These are phyloP conservation scores for Margaritispora aquatica DNA, from an alignment of 495 filamentous ascomycete species.

Conservation along the genomic window DNA sequence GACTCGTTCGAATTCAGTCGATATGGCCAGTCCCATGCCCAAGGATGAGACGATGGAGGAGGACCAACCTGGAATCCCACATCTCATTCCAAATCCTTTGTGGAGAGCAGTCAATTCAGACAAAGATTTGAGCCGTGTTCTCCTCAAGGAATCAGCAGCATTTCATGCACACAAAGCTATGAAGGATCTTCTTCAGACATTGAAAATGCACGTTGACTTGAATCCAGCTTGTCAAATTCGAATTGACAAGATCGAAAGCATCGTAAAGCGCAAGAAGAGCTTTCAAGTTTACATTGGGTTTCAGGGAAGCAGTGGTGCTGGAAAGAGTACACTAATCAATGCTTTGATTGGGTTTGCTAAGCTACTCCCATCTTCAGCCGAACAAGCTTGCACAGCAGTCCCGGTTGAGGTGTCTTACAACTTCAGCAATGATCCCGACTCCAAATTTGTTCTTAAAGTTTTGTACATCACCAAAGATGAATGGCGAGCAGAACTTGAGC, in stretches of 20 bases:
- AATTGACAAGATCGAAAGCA: slow-evolving; percentile 9
- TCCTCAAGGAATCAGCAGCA: background rate
- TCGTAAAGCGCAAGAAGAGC: slow-evolving; percentile 1
- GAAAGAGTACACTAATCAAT: slow-evolving; percentile 46
- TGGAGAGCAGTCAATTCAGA: background rate
- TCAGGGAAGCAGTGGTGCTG: slow-evolving; percentile 43
- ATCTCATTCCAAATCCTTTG: background rate
- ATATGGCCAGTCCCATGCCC: too few species aligned
- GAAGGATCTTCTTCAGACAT: background rate
- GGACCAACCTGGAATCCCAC: background rate
- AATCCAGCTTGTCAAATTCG: background rate
- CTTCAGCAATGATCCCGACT: slow-evolving; percentile 30
- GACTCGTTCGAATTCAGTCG: too few species aligned
- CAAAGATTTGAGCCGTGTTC: background rate
- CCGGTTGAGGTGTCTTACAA: slow-evolving; percentile 62
- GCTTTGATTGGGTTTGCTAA: slow-evolving; percentile 36
- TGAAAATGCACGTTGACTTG: background rate
- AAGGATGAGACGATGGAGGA: too few species aligned
- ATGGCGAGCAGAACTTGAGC: slow-evolving; percentile 51
- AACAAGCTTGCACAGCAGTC: slow-evolving; percentile 60
- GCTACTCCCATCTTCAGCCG: slow-evolving; percentile 9
- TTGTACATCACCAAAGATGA: slow-evolving; percentile 52
- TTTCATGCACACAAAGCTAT: background rate
- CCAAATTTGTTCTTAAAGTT: slow-evolving; percentile 51
- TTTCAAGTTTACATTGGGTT: slow-evolving; percentile 34